phyloP scores from a whole-genome alignment of 805 yeast genomes.

The Wickerhamomyces rabaulensis region DNA sequence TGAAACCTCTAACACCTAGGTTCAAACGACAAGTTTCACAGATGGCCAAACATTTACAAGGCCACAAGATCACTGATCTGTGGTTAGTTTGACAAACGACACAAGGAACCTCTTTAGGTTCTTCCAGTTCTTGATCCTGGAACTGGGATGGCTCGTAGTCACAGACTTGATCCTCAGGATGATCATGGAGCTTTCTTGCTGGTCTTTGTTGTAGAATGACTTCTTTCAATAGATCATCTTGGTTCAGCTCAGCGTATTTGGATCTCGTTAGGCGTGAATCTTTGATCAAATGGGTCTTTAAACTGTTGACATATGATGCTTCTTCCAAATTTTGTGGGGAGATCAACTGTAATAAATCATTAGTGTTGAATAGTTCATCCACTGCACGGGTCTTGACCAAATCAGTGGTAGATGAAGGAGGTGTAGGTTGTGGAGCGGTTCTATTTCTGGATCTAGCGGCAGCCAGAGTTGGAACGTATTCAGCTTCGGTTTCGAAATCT shows the following conservation, averaged over 20 bases:
- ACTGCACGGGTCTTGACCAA: constrained; percentile 3
- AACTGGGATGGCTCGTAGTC: neutral
- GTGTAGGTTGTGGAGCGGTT: neutral
- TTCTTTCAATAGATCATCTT: constrained; percentile 26
- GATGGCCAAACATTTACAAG: constrained; percentile 83
- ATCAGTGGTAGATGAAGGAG: neutral
- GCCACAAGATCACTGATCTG: constrained; percentile 84
- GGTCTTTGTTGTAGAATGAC: constrained; percentile 24
- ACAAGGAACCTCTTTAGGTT: constrained; percentile 43
- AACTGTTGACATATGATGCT: constrained; percentile 7
- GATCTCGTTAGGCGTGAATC: constrained; percentile 30
- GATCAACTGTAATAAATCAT: constrained; percentile 24
- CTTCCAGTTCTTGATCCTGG: neutral
- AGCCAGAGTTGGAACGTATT: constrained; percentile 12
- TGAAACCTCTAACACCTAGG: constrained; percentile 65
- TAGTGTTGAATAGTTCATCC: constrained; percentile 16
- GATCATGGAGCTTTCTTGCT: neutral
- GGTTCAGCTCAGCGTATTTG: constrained; percentile 25
- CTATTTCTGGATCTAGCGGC: constrained; percentile 4
- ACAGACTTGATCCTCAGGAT: neutral
- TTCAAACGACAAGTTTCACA: constrained; percentile 81
- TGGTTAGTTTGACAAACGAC: constrained; percentile 76
- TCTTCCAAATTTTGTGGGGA: constrained; percentile 24
- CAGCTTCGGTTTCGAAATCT: constrained; percentile 12
- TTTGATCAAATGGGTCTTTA: constrained; percentile 16